A percentile compares a stretch with the other conserved stretches of the same genome.
phyloP scores from a whole-genome alignment of 352 stramenopile genomes.

The Phytophthora ramorum region DNA sequence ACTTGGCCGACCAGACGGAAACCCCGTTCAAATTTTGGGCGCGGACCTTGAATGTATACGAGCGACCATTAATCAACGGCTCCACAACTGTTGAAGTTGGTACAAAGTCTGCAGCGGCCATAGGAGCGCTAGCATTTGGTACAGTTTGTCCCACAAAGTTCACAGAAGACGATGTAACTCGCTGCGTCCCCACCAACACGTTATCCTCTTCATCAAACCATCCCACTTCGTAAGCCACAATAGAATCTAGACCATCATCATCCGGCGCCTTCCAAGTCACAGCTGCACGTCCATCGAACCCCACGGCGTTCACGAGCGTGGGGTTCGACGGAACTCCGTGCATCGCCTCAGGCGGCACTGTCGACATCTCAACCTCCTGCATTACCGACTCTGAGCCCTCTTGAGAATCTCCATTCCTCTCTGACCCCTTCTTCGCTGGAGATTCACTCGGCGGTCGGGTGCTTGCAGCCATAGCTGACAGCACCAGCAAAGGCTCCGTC shows the following conservation, averaged over 20 bases:
- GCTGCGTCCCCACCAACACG: slow-evolving; percentile 49
- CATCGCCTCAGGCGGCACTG: slow-evolving; percentile 28
- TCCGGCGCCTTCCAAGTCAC: slow-evolving; percentile 71
- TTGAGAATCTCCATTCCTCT: neutral
- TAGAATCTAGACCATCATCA: slow-evolving; percentile 67
- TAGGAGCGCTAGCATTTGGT: slow-evolving; percentile 16
- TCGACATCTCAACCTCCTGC: slow-evolving; percentile 1
- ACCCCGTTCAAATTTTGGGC: slow-evolving; percentile 69
- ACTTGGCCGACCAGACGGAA: slow-evolving; percentile 79
- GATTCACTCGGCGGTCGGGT: neutral
- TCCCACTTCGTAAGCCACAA: slow-evolving; percentile 67
- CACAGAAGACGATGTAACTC: slow-evolving; percentile 34
- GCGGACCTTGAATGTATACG: slow-evolving; percentile 77
- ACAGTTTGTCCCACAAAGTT: slow-evolving; percentile 17
- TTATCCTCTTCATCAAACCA: slow-evolving; percentile 65
- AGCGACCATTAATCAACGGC: slow-evolving; percentile 62
- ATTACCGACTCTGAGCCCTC: slow-evolving; percentile 2
- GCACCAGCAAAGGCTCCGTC: slow-evolving; percentile 16
- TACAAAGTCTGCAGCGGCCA: slow-evolving; percentile 22
- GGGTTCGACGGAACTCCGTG: slow-evolving; percentile 73
- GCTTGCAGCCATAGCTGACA: slow-evolving; percentile 2
- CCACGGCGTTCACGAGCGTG: slow-evolving; percentile 60
- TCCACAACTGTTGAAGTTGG: slow-evolving; percentile 50
- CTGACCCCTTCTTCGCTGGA: neutral
- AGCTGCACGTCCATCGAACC: slow-evolving; percentile 58